Evolutionary conservation across 805 yeast species (phyloP), one percentile per base, ranked within the genome.

Genomic region (Metschnikowia cubensis): DNA sequence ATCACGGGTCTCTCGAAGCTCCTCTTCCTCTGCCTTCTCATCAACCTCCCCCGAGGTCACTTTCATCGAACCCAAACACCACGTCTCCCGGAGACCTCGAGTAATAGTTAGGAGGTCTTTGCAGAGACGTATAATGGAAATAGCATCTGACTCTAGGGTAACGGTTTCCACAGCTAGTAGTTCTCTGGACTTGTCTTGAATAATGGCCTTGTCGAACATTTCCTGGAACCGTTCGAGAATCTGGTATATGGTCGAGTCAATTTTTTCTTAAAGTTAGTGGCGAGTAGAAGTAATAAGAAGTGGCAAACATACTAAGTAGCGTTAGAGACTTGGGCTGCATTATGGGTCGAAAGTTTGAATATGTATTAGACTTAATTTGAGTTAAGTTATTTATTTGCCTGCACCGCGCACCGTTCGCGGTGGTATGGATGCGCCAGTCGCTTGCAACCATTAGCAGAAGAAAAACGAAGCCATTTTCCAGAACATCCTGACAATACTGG

Each of bases 51-150:
- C 51, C 3, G 55, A 48, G 15, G 54, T 45, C 13, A 69, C 72
- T 36, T 77, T 77, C 48, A 80, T 66, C 21, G 81, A 79, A 2
- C 83, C 84, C 48, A 81, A 62, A 37, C 80, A 75, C 85, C 85
- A 81, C 3, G 77, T 71, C 59, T 81, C 85, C 55, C 77, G 76
- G 42, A 81, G 62, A 0, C 72, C 70, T 40, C 81, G 62, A 1
- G 83, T 77, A 1, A 81, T 69, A 1, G 73, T 60, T 13, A 81
- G 61, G 35, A 81, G 63, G 50, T 81, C 85, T 54, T 81, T 82
- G 38, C 81, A 74, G 14, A 80, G 65, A 47, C 83, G 64, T 8
- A 80, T 71, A 2, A 81, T 79, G 1, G 75, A 70, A 48, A 77
- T 66, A 0, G 83, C 74, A 54, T 79, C 78, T 18, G 80, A 70